Evolutionary conservation across 768 basidiomycete genomes (phyloP), one percentile per base, ranked within the genome.

Genomic region (Tricholoma furcatifolium): DNA sequence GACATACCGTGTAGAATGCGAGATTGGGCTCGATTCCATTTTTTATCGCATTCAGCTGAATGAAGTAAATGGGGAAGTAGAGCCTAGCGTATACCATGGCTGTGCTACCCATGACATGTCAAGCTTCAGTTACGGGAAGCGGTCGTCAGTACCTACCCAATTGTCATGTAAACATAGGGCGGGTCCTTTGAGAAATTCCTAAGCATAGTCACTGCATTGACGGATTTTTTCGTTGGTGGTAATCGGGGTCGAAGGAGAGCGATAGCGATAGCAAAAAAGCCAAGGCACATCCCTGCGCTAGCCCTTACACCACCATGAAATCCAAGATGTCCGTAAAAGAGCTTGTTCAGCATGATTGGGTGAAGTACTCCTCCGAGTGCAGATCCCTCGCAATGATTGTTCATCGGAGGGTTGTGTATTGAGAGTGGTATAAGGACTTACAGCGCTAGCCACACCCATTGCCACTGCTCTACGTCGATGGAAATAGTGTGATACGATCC

Each of bases 401-500:
- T 43, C 41, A 17, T 14, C 32, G 7, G 27, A 27, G 4, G 27
- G 27, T 7, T 27, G 27, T 27, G 27, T 7, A 27, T 3, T 27
- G 27, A 4, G 7, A 27, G 7, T 4, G 4, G 27, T 27, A 27
- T 27, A 27, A 27, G 27, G 27, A 7, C 27, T 27, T 27, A 27
- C 50, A 34, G 50, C 43, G 6, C 27, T 36, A 4, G 69, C 79
- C 39, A 85, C 67, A 14, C 83, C 79, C 55, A 83, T 80, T 0
- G 79, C 82, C 32, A 83, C 62, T 6, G 76, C 72, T 23, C 72
- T 71, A 21, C 62, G 67, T 23, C 74, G 66, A 64, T 84, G 47
- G 30, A 62, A 86, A 60, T 79, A 77, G 54, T 84, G 83, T 9
- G 77, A 75, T 10, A 58, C 11, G 68, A 68, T 6, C 5, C 79